Evolutionary conservation across 352 stramenopile species (phyloP).

Genomic region (Phytophthora litchii): DNA sequence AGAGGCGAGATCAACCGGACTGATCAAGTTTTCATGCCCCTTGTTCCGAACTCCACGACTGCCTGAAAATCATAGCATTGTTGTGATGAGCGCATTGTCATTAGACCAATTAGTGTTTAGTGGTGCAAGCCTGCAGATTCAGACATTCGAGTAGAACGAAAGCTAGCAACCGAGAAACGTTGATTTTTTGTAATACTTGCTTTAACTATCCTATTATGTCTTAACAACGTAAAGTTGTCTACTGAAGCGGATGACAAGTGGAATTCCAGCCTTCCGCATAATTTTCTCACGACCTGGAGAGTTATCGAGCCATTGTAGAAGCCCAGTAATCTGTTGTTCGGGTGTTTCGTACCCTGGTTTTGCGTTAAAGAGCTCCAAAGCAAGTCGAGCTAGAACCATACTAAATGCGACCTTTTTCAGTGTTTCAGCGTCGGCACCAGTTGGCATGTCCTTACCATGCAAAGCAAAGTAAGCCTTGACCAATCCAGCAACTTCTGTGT

Average conservation of each 20-base stretch:
- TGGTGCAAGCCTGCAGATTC: conserved; percentile 31
- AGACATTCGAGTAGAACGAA: conserved; percentile 1
- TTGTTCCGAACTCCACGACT: conserved; percentile 16
- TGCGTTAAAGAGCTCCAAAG: conserved; percentile 67
- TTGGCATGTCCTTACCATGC: conserved; percentile 56
- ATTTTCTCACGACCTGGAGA: conserved; percentile 72
- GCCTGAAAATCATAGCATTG: conserved; percentile 18
- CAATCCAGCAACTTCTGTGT: conserved; percentile 59
- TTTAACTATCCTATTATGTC: neutral
- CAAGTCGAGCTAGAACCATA: conserved; percentile 67
- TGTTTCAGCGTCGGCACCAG: conserved; percentile 60
- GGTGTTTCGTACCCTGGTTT: conserved; percentile 77
- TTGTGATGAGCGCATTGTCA: conserved; percentile 32
- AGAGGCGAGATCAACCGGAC: neutral
- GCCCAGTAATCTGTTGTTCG: conserved; percentile 65
- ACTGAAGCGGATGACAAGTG: conserved; percentile 77
- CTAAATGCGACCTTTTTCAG: conserved; percentile 77
- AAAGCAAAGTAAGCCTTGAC: conserved; percentile 69
- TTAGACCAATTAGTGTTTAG: conserved; percentile 42
- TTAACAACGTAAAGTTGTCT: conserved; percentile 65
- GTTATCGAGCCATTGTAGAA: conserved; percentile 85
- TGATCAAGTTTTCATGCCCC: conserved; percentile 34
- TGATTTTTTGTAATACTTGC: neutral
- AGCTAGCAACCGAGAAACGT: neutral
- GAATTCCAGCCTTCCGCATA: conserved; percentile 62